A percentile compares a stretch with the other conserved stretches of the same genome.
Evolutionary conservation across 1,284 basidiomycete genomes (phyloP).

Genomic region (Papiliotrema fonsecae): DNA sequence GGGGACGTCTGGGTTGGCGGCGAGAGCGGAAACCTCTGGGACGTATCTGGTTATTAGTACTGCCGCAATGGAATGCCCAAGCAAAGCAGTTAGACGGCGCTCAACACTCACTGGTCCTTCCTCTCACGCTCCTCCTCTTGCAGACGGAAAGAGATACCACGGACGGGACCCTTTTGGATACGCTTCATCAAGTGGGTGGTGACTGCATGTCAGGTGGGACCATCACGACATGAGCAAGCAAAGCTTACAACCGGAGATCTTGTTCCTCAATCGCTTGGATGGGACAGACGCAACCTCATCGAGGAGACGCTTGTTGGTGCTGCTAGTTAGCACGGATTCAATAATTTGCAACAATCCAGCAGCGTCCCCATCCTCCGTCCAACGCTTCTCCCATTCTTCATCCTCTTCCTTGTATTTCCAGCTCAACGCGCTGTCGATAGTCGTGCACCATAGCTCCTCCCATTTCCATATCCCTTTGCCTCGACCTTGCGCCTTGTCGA

Average conservation of each 20-base stretch:
- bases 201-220: conserved; percentile 49
- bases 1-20: conserved; percentile 61
- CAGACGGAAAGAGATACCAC: conserved; percentile 99
- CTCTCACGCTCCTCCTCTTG: conserved; percentile 99
- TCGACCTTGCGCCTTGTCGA: no score
- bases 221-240: background rate
- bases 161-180: conserved; percentile 98
- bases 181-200: conserved; percentile 99
- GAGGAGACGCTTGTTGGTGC: conserved; percentile 98
- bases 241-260: conserved; percentile 78
- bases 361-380: background rate
- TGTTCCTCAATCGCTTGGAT: conserved; percentile 99
- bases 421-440: no score
- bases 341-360: conserved; percentile 1
- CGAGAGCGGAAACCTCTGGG: conserved; percentile 90
- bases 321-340: conserved; percentile 17
- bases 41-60: conserved; percentile 59
- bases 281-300: conserved; percentile 98
- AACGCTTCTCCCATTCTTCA: background rate
- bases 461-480: no score
- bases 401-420: no score
- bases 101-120: conserved; percentile 80
- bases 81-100: no score
- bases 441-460: no score
- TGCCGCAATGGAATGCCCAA: no score